These are phyloP conservation scores for Lipomyces spencermartinsiae DNA, from an alignment of 805 yeast species.

Conservation along the genomic window DNA sequence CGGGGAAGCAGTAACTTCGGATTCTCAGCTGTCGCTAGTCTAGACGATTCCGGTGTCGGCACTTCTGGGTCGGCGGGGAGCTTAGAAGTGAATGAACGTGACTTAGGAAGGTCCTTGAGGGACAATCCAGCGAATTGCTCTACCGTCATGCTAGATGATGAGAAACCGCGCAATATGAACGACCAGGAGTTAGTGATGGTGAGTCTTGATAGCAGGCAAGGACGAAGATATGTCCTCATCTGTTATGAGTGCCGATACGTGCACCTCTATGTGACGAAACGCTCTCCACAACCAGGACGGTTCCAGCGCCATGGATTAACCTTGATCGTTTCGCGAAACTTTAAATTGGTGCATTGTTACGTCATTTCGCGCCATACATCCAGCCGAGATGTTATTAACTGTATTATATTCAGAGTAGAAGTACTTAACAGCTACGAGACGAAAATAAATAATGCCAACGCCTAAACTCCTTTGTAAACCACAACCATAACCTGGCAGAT, in stretches of 20 bases:
- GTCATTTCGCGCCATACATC: too few relatives aligned
- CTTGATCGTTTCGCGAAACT: not conserved
- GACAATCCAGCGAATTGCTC: constrained; percentile 4
- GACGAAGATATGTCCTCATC: not conserved
- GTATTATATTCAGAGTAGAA: too few relatives aligned
- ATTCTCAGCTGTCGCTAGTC: constrained; percentile 29
- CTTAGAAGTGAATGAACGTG: constrained; percentile 45
- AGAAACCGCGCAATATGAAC: not conserved
- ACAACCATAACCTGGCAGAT: too few relatives aligned
- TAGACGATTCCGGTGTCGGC: constrained; percentile 49
- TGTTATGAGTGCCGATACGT: not conserved
- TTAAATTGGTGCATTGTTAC: too few relatives aligned
- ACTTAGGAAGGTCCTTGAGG: constrained; percentile 38
- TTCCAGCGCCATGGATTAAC: not conserved
- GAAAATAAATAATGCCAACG: too few relatives aligned
- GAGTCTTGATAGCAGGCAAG: not conserved
- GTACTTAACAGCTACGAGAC: too few relatives aligned
- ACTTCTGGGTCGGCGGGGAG: constrained; percentile 50
- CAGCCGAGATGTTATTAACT: too few relatives aligned
- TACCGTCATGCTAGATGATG: not conserved
- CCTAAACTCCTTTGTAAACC: too few relatives aligned
- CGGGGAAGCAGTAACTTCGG: constrained; percentile 58
- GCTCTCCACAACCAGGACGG: not conserved
- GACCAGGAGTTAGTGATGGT: not conserved
- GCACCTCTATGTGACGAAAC: not conserved